Percentiles rank a stretch among this genome's conserved stretches.
Evolutionary conservation across 2,329 filamentous ascomycete species (phyloP).

Genomic region (Colletotrichum brevisporum): DNA sequence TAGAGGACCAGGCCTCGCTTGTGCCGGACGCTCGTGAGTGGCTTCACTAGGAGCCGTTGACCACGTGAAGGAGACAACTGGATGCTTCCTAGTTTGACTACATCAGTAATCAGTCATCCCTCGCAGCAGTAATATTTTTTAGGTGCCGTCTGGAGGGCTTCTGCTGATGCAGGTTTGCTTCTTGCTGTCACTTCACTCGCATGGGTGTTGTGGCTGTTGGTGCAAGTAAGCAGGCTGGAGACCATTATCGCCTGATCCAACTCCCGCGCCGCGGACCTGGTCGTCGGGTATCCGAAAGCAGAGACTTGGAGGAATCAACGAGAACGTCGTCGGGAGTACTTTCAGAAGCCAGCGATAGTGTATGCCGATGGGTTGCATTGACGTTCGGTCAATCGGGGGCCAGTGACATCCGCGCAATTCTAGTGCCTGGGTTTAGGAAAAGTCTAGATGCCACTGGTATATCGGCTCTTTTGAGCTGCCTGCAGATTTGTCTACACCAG

Average conservation of each 20-base stretch:
- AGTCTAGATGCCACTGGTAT: slow-evolving; percentile 3
- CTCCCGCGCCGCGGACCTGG: slow-evolving; percentile 18
- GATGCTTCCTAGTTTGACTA: background rate
- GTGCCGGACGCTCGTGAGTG: too few relatives aligned
- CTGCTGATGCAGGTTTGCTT: slow-evolving; percentile 1
- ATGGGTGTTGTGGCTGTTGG: slow-evolving; percentile 6
- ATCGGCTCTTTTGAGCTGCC: background rate
- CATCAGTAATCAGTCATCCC: background rate
- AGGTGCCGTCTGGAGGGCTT: background rate
- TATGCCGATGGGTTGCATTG: slow-evolving; percentile 22
- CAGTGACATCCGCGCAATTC: background rate
- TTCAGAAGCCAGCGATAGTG: slow-evolving; percentile 1
- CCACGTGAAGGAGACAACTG: background rate
- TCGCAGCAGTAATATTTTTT: background rate
- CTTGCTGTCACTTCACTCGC: slow-evolving; percentile 16
- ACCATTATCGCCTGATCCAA: slow-evolving; percentile 12
- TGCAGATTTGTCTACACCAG: background rate
- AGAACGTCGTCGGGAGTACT: background rate
- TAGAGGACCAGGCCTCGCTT: too few relatives aligned
- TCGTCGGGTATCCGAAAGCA: slow-evolving; percentile 7
- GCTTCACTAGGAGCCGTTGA: background rate
- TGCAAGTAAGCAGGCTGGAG: slow-evolving; percentile 8
- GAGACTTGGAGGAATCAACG: background rate
- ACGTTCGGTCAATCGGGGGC: slow-evolving; percentile 6
- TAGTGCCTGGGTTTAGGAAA: slow-evolving; percentile 4